Base-by-base conservation (phyloP, 768 basidiomycete species). In the Trametes elegans region DNA sequence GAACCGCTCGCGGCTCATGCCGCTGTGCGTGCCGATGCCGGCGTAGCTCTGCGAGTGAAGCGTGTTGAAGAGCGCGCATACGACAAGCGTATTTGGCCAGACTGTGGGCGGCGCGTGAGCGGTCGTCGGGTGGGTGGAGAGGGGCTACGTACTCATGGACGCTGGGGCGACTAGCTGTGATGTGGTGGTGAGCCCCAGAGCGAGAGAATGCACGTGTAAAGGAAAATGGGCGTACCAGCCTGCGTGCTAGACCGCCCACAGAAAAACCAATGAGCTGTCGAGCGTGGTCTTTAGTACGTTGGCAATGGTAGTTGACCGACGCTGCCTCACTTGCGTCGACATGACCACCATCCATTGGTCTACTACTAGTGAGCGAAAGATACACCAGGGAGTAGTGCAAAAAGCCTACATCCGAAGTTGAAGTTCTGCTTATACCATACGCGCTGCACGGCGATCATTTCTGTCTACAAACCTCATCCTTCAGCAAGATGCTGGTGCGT, bases 371-470 rank as follows among this genome's bases (percentile, higher is more conserved):
- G 18, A 40, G 35, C 26, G 16, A 7, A 6, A 2, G 31, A 23
- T 10, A n/a, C 21, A 29, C 19, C 27, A 7, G 26, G 14, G 13
- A 13, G 35, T 14, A n/a, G 34, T 35, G 23, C 13, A 24, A 29
- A 31, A 34, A 43, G 38, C 53, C n/a, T 53, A 85, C 81, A 88
- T 55, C 77, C 76, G 66, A 82, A 87, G 57, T 68, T 76, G 66
- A 83, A 85, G 23, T 65, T 71, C 63, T 86, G 87, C 60, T 83
- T 71, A 64, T 90, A 91, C 65, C 77, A 88, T 8, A 88, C 81
- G 13, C 84, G 73, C 62, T 89, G 88, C 10, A 89, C 87, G n/a
- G 87, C 85, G 35, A 88, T 76, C 35, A 88, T 81, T 56, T 88
- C 90, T 9, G 84, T 88, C 68, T 76, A 38, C 7, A 8, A 26